Evolutionary conservation across 2,329 filamentous ascomycete species (phyloP).

Genomic region (Penicillium sp.): DNA sequence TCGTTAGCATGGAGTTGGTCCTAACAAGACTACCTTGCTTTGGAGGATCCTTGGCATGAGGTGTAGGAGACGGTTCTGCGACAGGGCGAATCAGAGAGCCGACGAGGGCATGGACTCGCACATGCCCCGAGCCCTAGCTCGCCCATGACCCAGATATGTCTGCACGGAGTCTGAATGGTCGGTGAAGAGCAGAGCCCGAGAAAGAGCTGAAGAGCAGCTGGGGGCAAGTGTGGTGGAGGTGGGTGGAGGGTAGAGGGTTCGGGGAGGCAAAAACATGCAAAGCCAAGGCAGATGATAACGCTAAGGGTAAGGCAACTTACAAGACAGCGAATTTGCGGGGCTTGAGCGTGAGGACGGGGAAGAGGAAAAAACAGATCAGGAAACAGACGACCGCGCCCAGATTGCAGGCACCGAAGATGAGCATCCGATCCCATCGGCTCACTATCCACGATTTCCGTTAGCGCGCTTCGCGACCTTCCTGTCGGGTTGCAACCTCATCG

Average conservation of each 20-base stretch:
- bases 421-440: constrained; percentile 91
- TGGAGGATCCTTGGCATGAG: constrained; percentile 20
- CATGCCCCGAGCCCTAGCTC: constrained; percentile 21
- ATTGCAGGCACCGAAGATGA: constrained; percentile 90
- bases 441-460: constrained; percentile 56
- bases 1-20: constrained; percentile 23
- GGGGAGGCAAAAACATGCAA: constrained; percentile 3
- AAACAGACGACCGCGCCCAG: constrained; percentile 87
- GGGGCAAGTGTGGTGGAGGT: constrained; percentile 20
- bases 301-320: constrained; percentile 61
- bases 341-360: constrained; percentile 74
- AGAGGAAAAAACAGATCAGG: constrained; percentile 81
- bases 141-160: constrained; percentile 25
- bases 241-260: background rate
- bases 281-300: constrained; percentile 5
- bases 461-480: constrained; percentile 18
- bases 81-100: background rate
- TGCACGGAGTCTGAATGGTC: constrained; percentile 16
- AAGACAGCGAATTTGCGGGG: constrained; percentile 94
- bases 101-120: constrained; percentile 11
- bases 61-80: constrained; percentile 15
- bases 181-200: constrained; percentile 1
- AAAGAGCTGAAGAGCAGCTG: constrained; percentile 15
- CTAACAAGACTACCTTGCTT: constrained; percentile 6
- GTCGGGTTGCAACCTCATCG: constrained; percentile 17